Evolutionary conservation across 75 land plant genomes (phyloP), one percentile per base, ranked within the genome.

Genomic region (Adiantum capillusveneris): DNA sequence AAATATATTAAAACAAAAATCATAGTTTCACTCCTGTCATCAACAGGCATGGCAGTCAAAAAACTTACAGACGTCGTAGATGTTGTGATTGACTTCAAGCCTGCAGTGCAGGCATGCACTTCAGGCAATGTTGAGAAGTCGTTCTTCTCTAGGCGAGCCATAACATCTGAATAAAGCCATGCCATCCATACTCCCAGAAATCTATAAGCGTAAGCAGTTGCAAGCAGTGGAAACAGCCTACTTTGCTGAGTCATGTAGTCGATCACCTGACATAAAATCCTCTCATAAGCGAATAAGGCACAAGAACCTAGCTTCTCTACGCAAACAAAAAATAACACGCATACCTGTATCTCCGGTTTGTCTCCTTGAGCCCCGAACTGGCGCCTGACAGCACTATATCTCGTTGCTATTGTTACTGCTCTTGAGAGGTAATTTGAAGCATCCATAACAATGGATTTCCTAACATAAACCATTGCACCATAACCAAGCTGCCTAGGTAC

Each of bases 401-500:
- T 84, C 9, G 76, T 79, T 29, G 99, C 99, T 58, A 95, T 80
- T 52, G 88, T 84, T 45, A 95, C 92, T 29, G 97, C 99, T 45
- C 82, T 68, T 58, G 99, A 95, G 19, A 95, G 79, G 44, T 86
- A 86, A 71, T 18, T 50, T 0, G 99, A 95, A 49, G 96, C 96
- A 72, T 95, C 96, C 24, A 58, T 16, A 9, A 95, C 96, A 71
- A 95, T 95, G 29, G 81, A 50, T 63, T 90, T 77, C 1, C 99
- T 73, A n/a, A 95, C 92, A 71, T 24, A 95, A 51, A 95, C 99
- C 99, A 95, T 95, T 0, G 99, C 89, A 27, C 97, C 99, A 80
- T 95, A 95, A 57, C 81, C 63, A 5, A 95, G 77, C 62, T 90
- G 92, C 34, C 78, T 66, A 0, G 99, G 99, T 25, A 90, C 88